Evolutionary conservation across 75 land plant species (phyloP).

Genomic region (Cunninghamia lanceolata): DNA sequence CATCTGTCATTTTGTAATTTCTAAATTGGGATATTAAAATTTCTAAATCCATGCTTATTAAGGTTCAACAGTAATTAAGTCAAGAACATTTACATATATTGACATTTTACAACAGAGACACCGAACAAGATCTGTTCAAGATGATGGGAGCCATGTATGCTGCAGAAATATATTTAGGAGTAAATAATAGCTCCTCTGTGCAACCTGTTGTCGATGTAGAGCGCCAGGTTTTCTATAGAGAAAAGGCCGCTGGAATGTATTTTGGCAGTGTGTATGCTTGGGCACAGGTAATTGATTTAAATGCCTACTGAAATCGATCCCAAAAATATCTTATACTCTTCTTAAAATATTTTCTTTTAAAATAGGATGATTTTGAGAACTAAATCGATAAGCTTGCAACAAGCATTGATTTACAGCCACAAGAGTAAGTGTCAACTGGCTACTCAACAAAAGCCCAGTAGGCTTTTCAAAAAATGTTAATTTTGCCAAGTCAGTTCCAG

Average conservation of each 20-base stretch:
- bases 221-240: slow-evolving; percentile 37
- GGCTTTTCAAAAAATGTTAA: neutral
- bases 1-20: too few species aligned
- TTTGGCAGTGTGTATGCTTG: neutral
- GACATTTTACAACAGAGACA: slow-evolving; percentile 14
- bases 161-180: slow-evolving; percentile 27
- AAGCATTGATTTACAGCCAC: neutral
- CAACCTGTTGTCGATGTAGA: slow-evolving; percentile 39
- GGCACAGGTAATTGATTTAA: neutral
- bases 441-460: neutral
- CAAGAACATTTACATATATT: too few species aligned
- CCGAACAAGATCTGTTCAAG: slow-evolving; percentile 17
- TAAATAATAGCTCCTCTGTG: slow-evolving; percentile 28
- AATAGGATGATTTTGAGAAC: neutral
- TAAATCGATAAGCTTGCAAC: neutral
- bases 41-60: neutral
- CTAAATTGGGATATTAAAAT: too few species aligned
- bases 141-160: slow-evolving; percentile 37
- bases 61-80: too few species aligned
- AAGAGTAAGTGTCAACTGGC: neutral
- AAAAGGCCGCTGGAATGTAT: slow-evolving; percentile 33
- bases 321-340: neutral
- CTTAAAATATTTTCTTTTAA: neutral
- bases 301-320: neutral
- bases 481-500: neutral